A percentile compares a stretch with the other conserved stretches of the same genome.
phyloP scores from a whole-genome alignment of 208 protist species.

The Novymonas esmeraldas region DNA sequence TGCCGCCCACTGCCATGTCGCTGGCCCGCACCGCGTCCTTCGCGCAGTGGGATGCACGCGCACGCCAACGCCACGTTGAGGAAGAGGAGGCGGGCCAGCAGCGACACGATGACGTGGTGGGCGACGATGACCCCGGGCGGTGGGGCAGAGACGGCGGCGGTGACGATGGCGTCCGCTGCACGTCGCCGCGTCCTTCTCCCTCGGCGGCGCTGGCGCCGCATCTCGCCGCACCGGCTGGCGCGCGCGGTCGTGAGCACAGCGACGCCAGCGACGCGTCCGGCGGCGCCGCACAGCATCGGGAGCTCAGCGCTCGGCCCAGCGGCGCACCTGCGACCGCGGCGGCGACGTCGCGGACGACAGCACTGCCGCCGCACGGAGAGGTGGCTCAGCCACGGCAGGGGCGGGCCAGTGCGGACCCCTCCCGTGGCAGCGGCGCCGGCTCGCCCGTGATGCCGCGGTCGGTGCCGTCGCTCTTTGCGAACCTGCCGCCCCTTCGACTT shows the following conservation, averaged over 20 bases:
- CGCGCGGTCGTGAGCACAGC: too few species aligned
- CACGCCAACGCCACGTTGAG: too few species aligned
- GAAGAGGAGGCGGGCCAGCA: background rate
- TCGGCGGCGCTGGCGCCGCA: too few species aligned
- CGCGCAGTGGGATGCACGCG: slow-evolving; percentile 20
- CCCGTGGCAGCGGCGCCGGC: background rate
- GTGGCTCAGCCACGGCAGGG: background rate
- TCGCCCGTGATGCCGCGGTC: background rate
- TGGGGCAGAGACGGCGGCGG: too few species aligned
- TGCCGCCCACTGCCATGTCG: too few species aligned
- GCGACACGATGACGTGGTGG: background rate
- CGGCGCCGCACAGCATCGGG: background rate
- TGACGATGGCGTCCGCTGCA: too few species aligned
- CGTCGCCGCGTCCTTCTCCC: too few species aligned
- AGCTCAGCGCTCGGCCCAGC: too few species aligned
- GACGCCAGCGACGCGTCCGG: too few species aligned
- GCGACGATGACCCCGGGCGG: too few species aligned
- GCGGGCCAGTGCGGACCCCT: background rate
- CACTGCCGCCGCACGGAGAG: background rate
- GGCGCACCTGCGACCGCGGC: background rate
- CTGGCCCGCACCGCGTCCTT: slow-evolving; percentile 30
- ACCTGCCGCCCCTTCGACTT: slow-evolving; percentile 23
- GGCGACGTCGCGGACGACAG: background rate
- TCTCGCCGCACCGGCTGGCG: too few species aligned
- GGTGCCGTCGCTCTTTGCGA: background rate